Evolutionary conservation across 345 rosid genomes (phyloP).

Genomic region (Salix viminalis): DNA sequence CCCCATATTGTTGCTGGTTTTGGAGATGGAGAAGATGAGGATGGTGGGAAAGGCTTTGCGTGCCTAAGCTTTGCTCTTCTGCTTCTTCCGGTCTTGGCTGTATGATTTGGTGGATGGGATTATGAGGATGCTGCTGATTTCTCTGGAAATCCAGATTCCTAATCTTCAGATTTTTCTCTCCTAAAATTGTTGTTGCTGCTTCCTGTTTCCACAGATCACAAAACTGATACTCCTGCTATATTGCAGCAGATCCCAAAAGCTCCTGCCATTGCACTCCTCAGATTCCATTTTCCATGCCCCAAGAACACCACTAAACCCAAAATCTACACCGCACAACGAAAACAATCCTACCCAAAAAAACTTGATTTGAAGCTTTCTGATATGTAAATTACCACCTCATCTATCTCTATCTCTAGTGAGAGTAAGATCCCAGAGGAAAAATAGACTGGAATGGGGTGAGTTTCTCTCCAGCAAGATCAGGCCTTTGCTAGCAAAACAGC

Average conservation of each 20-base stretch:
- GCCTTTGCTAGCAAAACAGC: background rate
- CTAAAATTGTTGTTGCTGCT: conserved; percentile 23
- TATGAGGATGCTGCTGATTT: conserved; percentile 14
- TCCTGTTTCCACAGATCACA: conserved; percentile 29
- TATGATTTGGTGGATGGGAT: conserved; percentile 12
- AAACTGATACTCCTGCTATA: conserved; percentile 35
- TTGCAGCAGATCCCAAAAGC: conserved; percentile 47
- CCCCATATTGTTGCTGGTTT: conserved; percentile 33
- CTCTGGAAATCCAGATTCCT: conserved; percentile 42
- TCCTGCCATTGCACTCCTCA: conserved; percentile 41
- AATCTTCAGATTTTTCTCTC: conserved; percentile 8
- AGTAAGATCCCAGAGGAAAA: conserved; percentile 12
- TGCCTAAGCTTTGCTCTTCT: conserved; percentile 10
- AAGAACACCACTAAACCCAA: conserved; percentile 29
- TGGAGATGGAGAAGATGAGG: conserved; percentile 21
- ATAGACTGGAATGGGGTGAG: conserved; percentile 3
- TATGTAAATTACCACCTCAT: conserved; percentile 1
- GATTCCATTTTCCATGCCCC: conserved; percentile 44
- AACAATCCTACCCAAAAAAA: conserved; percentile 4
- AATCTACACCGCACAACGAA: conserved; percentile 3
- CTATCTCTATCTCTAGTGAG: conserved; percentile 17
- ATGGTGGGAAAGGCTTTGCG: background rate
- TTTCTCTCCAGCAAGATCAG: conserved; percentile 7
- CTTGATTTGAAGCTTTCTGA: conserved; percentile 1
- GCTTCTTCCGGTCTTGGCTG: conserved; percentile 7